A percentile compares a stretch with the other conserved stretches of the same genome.
phyloP scores from a whole-genome alignment of 192 early-diverging fungal genomes.

The Entrophospora sp. region DNA sequence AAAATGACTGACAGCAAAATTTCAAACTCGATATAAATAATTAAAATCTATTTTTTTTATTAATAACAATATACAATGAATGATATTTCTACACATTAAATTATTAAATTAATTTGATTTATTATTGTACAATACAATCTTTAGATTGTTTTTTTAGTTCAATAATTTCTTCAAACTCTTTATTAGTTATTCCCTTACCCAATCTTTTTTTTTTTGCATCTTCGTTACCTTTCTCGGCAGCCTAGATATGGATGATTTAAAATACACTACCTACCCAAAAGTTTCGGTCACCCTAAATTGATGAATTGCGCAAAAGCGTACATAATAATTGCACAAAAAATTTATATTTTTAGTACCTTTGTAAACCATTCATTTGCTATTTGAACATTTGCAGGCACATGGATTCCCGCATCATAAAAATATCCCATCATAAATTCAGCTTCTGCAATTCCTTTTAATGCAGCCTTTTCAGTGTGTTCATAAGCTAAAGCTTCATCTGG shows the following conservation, averaged over 20 bases:
- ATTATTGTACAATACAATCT: no score
- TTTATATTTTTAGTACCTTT: background rate
- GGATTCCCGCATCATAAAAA: constrained; percentile 76
- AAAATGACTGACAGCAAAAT: no score
- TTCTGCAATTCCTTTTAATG: constrained; percentile 62
- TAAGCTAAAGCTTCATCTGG: constrained; percentile 66
- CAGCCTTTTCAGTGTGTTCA: constrained; percentile 75
- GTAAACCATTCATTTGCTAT: constrained; percentile 53
- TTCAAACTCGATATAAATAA: no score
- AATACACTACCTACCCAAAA: background rate
- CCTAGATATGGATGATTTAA: background rate
- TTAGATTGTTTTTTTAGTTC: no score
- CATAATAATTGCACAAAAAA: no score
- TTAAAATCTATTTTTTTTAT: no score
- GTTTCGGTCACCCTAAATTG: background rate
- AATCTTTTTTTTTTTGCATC: constrained; percentile 30
- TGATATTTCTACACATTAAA: no score
- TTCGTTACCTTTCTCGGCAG: constrained; percentile 30
- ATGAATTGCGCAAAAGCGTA: no score
- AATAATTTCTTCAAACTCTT: no score
- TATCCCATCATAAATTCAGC: constrained; percentile 91
- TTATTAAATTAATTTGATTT: no score
- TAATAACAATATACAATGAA: no score
- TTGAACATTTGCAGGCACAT: constrained; percentile 39
- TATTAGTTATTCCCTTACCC: no score